A percentile compares a stretch with the other conserved stretches of the same genome.
Conservation (phyloP, 345 rosid genomes). For the Moricandia moricandioides region DNA sequence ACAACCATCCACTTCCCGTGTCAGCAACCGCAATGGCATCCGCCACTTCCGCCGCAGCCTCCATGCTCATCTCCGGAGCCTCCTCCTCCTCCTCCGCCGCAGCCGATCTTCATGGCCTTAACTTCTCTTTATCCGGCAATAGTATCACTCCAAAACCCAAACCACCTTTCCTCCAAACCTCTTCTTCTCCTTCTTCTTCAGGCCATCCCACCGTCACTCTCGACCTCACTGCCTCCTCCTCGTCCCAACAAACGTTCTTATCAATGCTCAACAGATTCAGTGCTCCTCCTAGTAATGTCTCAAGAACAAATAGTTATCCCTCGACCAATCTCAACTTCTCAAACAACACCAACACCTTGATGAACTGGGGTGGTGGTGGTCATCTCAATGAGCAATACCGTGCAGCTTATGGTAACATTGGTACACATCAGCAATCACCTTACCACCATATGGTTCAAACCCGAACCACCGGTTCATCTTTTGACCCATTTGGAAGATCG, state of each 20-base stretch:
- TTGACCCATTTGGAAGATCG: slow-evolving; percentile 39
- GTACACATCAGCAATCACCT: slow-evolving; percentile 33
- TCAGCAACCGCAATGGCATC: slow-evolving; percentile 95
- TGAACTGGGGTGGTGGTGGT: slow-evolving; percentile 42
- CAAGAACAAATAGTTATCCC: slow-evolving; percentile 22
- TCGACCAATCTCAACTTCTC: slow-evolving; percentile 55
- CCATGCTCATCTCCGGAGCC: slow-evolving; percentile 65
- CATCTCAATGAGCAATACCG: slow-evolving; percentile 35
- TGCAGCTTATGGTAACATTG: slow-evolving; percentile 16
- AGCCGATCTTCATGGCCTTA: slow-evolving; percentile 50
- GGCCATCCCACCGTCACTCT: slow-evolving; percentile 78
- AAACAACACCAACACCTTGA: slow-evolving; percentile 38
- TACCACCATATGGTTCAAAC: slow-evolving; percentile 37
- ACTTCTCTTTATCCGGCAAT: slow-evolving; percentile 49
- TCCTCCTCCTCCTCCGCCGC: slow-evolving; percentile 23
- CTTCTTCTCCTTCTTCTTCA: slow-evolving; percentile 39
- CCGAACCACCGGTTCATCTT: slow-evolving; percentile 29
- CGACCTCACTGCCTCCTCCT: slow-evolving; percentile 66
- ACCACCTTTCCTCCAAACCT: slow-evolving; percentile 51
- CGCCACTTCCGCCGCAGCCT: slow-evolving; percentile 88
- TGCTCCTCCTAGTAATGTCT: slow-evolving; percentile 18
- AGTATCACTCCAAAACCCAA: slow-evolving; percentile 40
- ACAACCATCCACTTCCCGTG: slow-evolving; percentile 84
- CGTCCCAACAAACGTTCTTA: slow-evolving; percentile 29
- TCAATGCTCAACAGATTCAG: slow-evolving; percentile 39